phyloP scores from a whole-genome alignment of 164 flowering plant species.

The Chimonanthus praecox region DNA sequence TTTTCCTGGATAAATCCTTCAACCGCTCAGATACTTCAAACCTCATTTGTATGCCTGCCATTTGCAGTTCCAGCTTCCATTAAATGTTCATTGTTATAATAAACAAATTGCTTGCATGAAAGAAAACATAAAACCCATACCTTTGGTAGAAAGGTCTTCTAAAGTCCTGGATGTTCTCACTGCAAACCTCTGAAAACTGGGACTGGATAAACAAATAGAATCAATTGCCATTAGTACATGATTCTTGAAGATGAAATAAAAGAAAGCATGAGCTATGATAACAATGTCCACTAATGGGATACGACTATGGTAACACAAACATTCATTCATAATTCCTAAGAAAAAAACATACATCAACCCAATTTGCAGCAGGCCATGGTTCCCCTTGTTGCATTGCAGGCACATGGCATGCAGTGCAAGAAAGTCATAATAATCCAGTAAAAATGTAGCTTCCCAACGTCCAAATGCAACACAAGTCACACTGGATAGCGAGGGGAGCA shows the following conservation, averaged over 20 bases:
- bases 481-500: constrained; percentile 24
- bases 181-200: constrained; percentile 82
- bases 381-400: too few relatives aligned
- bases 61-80: background rate
- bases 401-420: too few relatives aligned
- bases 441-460: constrained; percentile 18
- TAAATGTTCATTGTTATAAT: background rate
- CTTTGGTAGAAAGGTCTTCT: constrained; percentile 41
- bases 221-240: too few relatives aligned
- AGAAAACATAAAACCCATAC: constrained; percentile 18
- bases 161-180: constrained; percentile 73
- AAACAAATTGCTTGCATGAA: background rate
- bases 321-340: too few relatives aligned
- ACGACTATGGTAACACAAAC: too few relatives aligned
- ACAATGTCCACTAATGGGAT: too few relatives aligned
- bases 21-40: constrained; percentile 48
- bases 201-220: constrained; percentile 30
- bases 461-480: constrained; percentile 14
- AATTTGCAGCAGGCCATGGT: background rate
- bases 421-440: background rate
- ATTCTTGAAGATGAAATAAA: too few relatives aligned
- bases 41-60: constrained; percentile 50
- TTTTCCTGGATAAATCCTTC: constrained; percentile 47
- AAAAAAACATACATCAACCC: background rate
- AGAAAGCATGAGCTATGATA: too few relatives aligned